Base-by-base conservation (phyloP, 495 filamentous ascomycete genomes). In the Penicillium antarcticum region DNA sequence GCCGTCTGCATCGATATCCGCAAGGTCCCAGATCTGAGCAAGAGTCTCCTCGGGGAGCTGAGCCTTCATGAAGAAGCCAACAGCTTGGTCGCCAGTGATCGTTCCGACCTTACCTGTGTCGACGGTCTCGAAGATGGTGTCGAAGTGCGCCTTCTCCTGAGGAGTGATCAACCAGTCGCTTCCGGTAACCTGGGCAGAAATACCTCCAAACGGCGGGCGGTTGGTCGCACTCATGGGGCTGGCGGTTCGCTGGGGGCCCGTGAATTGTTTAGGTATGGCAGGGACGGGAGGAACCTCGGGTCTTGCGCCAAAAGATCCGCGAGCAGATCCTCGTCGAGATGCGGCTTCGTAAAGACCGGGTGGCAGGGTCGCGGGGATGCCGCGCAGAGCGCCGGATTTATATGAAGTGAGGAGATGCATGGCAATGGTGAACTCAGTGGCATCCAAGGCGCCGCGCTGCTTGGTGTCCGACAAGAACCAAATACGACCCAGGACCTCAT, bases 1-100 rank as follows among this genome's bases (percentile, higher is more conserved):
- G 9, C 94, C 94, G 47, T 92, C 88, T 13, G 89, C 92, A 55
- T 87, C 87, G 64, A 97, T 94, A 76, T 97, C 92, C 5, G 95
- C 87, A 18, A 98, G 78, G 65, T 98, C 95, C 94, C 94, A 98
- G 53, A 98, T 95, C 57, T 89, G 85, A n/a, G 95, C 94, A 14
- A 98, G 79, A 7, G 83, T 83, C 63, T 96, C 95, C 57, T 97
- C 92, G 0, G 91, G 80, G 8, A 98, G 77, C 47, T 87, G 87
- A 1, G 92, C 95, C 64, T 95, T 89, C 65, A 88, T 89, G 65
- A 98, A 92, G 67, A 97, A 98, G 2, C 79, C 75, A 5, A 97
- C 94, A n/a, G 95, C 94, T 67, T 97, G 91, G 50, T 97, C 94
- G 60, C 86, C 94, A 44, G 84, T 94, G 48, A 97, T 94, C 45